Base-by-base conservation (phyloP, 2,329 filamentous ascomycete species). In the Fusarium agapanthi region DNA sequence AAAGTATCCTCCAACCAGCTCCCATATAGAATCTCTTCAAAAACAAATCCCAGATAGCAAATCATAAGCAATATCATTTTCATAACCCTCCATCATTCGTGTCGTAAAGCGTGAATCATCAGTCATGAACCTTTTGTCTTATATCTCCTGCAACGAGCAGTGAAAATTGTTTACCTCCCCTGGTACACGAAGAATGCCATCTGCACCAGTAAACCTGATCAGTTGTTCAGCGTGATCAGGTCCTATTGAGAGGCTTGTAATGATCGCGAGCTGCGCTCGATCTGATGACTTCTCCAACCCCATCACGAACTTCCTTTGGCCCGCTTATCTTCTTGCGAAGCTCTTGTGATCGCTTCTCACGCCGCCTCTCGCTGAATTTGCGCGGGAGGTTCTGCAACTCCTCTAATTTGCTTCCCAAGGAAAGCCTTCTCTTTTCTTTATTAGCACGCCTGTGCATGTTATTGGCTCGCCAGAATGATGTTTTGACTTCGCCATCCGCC, bases 321-420 rank as follows among this genome's bases (percentile, higher is more conserved):
- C 84, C 86, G 67, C 88, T 90, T 48, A 92, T 92, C 79, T 86
- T 90, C 71, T 86, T 82, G 13, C 89, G 84, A 59, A 92, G 82
- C 75, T 89, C 88, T 65, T 87, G 84, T 28, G 85, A 87, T 57
- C 90, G 83, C 80, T 88, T 90, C 80, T 90, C 88, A 30, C 88
- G 84, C 57, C 87, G 83, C 71, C 84, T 85, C 75, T 92, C 90
- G 75, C 87, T 90, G 22, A 91, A 74, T 53, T 86, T 84, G 22
- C 87, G 84, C 38, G 87, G 85, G 7, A 91, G 79, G 32, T 86
- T 88, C 48, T 86, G 86, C 45, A 88, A 81, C 62, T 86, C 85
- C 58, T 86, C 87, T 15, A 90, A 77, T 61, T 83, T 86, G 32
- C 86, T 82, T 51, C 87, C 83, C 61, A 86, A 81, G 14, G 81